Evolutionary conservation across 2,329 filamentous ascomycete genomes (phyloP), one percentile per base, ranked within the genome.

Genomic region (Cryphonectria japonica): DNA sequence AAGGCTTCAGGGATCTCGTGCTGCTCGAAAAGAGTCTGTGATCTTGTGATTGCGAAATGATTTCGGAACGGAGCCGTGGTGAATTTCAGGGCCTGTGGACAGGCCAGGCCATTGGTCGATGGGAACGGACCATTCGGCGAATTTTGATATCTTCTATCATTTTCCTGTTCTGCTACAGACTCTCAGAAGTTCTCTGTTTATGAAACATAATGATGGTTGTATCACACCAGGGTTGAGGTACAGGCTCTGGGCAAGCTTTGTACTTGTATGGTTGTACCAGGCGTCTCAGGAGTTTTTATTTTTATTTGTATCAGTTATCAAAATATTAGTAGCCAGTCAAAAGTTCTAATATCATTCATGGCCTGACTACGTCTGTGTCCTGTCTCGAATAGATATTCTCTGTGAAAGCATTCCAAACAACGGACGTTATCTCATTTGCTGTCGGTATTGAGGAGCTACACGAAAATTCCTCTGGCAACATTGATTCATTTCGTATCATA

Each of bases 1-100:
- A 88, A 70, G 85, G 85, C 16, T 89, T 87, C 79, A 80, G 84
- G 71, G 86, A 87, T 41, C 77, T 89, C 63, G 79, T 87, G 59
- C 73, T 82, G 65, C 75, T 88, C 73, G 87, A 89, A 78, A 86
- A 85, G 78, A 82, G 82, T 19, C 75, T 86, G 67, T 86, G 74
- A 80, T 22, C 19, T 50, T 22, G 19, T 41, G 22, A 8, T 26
- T n/a, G 16, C 4, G 39, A 5, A 46, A 63, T 14, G 34, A 1
- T 19, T 63, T 14, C 34, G 8, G 37, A 50, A 43, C 11, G 37
- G 29, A 66, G 16, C 19, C 3, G 5, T 54, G 41, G 32, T 52
- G 5, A 16, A 13, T 29, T 39, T 14, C 19, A 11, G 19, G 61
- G 61, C n/a, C 22, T 26, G n/a, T 32, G 19, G 34, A 26, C 34